These are phyloP conservation scores for Skeletonema tropicum DNA, from an alignment of 108 stramenopile genomes.

Conservation along the genomic window DNA sequence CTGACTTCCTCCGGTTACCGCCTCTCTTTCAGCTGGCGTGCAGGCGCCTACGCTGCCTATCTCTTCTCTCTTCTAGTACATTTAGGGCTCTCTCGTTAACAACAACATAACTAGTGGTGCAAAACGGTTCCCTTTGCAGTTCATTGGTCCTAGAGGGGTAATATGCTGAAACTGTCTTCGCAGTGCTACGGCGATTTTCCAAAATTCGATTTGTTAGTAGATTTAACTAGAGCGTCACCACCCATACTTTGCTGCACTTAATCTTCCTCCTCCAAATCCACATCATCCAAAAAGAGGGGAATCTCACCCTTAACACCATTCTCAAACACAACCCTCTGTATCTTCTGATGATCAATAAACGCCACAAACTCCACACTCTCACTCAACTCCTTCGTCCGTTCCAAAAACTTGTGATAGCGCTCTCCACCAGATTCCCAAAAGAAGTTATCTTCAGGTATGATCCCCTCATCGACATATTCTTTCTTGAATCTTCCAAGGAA, in stretches of 20 bases:
- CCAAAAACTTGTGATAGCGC: slow-evolving; percentile 54
- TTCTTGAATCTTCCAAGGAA: slow-evolving; percentile 69
- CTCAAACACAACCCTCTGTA: slow-evolving; percentile 45
- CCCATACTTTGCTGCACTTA: neutral
- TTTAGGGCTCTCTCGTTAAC: too few species aligned
- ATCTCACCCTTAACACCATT: slow-evolving; percentile 18
- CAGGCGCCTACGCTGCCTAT: too few species aligned
- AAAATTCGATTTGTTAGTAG: too few species aligned
- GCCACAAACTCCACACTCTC: slow-evolving; percentile 54
- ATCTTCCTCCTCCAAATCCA: slow-evolving; percentile 3
- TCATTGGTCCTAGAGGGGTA: too few species aligned
- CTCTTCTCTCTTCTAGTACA: too few species aligned
- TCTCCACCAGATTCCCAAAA: slow-evolving; percentile 57
- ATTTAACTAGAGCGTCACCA: too few species aligned
- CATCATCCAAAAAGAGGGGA: slow-evolving; percentile 45
- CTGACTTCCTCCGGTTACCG: too few species aligned
- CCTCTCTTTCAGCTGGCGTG: too few species aligned
- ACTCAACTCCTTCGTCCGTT: slow-evolving; percentile 50
- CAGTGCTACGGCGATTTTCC: too few species aligned
- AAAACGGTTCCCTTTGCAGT: too few species aligned
- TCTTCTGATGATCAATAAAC: slow-evolving; percentile 27
- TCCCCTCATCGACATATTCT: slow-evolving; percentile 54
- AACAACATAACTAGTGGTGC: too few species aligned
- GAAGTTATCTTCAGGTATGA: slow-evolving; percentile 69
- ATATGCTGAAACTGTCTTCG: too few species aligned